Conservation (phyloP, 495 filamentous ascomycete species). For the Aspergillus ostianus region DNA sequence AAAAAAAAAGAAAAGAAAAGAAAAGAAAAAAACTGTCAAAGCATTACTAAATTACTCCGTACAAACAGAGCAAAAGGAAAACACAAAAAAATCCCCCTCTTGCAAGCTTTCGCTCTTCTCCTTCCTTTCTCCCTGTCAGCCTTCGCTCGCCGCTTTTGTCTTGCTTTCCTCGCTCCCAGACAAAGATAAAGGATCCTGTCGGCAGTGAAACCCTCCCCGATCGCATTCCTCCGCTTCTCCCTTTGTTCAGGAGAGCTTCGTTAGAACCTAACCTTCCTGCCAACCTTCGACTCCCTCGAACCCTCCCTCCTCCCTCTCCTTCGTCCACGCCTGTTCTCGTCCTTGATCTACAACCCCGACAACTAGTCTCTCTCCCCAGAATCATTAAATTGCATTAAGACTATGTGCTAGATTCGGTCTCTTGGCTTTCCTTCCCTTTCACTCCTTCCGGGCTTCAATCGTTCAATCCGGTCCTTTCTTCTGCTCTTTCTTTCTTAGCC, state of each 20-base stretch:
- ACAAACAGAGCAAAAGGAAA: conserved; percentile 48
- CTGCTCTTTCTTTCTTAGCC: conserved; percentile 71
- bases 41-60: conserved; percentile 29
- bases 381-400: conserved; percentile 12
- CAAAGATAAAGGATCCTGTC: conserved; percentile 1
- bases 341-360: background rate
- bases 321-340: conserved; percentile 9
- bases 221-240: conserved; percentile 27
- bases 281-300: conserved; percentile 8
- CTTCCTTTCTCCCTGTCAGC: conserved; percentile 7
- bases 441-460: conserved; percentile 38
- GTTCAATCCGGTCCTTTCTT: conserved; percentile 24
- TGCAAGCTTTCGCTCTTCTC: conserved; percentile 6
- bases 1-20: conserved; percentile 18
- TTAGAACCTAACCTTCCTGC: conserved; percentile 19
- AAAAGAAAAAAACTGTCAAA: conserved; percentile 22
- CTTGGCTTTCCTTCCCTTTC: background rate
- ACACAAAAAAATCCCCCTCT: conserved; percentile 32
- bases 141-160: conserved; percentile 1
- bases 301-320: conserved; percentile 20
- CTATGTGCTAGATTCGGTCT: background rate
- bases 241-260: conserved; percentile 22
- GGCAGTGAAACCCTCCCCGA: conserved; percentile 6
- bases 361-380: background rate
- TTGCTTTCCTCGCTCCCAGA: background rate